Evolutionary conservation across 495 filamentous ascomycete species (phyloP).

Genomic region (Daldinia vernicosa): DNA sequence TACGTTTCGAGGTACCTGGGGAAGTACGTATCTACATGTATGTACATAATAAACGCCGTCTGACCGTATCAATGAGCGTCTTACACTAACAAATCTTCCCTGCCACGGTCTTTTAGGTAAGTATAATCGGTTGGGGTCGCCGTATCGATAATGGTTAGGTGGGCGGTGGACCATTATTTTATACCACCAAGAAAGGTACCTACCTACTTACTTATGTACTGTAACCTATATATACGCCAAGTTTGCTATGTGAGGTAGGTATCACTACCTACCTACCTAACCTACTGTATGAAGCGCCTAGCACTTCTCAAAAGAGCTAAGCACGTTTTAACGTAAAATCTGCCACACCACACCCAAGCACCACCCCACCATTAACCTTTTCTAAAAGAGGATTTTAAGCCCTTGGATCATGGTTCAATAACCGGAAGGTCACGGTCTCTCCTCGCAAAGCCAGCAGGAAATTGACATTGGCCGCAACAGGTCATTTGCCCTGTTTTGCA

Average conservation of each 20-base stretch:
- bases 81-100: constrained; percentile 3
- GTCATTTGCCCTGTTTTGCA: constrained; percentile 24
- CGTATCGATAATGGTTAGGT: not conserved
- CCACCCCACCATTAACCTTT: constrained; percentile 40
- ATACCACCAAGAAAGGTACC: too few species aligned
- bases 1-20: not conserved
- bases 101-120: constrained; percentile 4
- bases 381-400: constrained; percentile 23
- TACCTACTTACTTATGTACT: too few species aligned
- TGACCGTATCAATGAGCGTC: constrained; percentile 1
- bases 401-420: constrained; percentile 36
- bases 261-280: too few species aligned
- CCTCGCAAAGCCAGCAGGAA: constrained; percentile 21
- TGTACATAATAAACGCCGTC: not conserved
- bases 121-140: constrained; percentile 10
- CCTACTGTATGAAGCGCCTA: constrained; percentile 15
- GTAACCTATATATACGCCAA: not conserved
- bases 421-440: constrained; percentile 13
- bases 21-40: not conserved
- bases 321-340: constrained; percentile 14
- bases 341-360: constrained; percentile 11
- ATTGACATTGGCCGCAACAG: constrained; percentile 19
- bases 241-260: not conserved
- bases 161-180: not conserved
- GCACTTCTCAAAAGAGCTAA: constrained; percentile 36